Evolutionary conservation across 495 filamentous ascomycete species (phyloP), one percentile per base, ranked within the genome.

Genomic region (Lasiosphaeria ovina): DNA sequence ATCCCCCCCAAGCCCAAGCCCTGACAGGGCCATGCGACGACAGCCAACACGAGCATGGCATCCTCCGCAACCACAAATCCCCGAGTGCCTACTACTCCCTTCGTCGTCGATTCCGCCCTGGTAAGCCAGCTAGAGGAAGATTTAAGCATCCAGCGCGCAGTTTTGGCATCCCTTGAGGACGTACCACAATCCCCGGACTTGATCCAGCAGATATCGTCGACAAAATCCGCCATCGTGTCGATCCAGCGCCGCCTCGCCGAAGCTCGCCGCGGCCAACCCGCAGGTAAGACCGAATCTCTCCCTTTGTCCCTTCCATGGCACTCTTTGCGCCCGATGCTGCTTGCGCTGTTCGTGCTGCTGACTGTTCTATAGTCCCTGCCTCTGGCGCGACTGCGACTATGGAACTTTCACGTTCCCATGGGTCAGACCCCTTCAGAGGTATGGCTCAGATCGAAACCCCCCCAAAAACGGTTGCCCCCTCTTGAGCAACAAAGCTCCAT

Each of bases 11-110:
- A n/a, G n/a, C n/a, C n/a, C n/a, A n/a, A n/a, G n/a, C n/a, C n/a
- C n/a, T n/a, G n/a, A n/a, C n/a, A 45, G 54, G 24, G 54, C 54
- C 40, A 57, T 57, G 54, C 54, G 38, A 57, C 54, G 24, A 24
- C 24, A 24, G 24, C 24, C 32, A 35, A 54, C 31, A 54, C 34
- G 32, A 35, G 34, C 33, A 57, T 57, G 54, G 42, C 40, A 31
- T 48, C 54, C 14, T 32, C 40, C 36, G 16, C n/a, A 9, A 31
- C 54, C 17, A 35, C 17, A 34, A 47, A 7, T 44, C 54, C 31
- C 11, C 54, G 36, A 45, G 9, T 42, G 36, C 24, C 11, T 7
- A 16, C 12, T 31, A 24, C 36, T 31, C 16, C 4, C 9, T 8
- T 10, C 9, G 6, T 10, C 14, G 14, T 51, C 31, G 48, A 51